Evolutionary conservation across 441 rosid species (phyloP).

Genomic region (Aleurites moluccanus): DNA sequence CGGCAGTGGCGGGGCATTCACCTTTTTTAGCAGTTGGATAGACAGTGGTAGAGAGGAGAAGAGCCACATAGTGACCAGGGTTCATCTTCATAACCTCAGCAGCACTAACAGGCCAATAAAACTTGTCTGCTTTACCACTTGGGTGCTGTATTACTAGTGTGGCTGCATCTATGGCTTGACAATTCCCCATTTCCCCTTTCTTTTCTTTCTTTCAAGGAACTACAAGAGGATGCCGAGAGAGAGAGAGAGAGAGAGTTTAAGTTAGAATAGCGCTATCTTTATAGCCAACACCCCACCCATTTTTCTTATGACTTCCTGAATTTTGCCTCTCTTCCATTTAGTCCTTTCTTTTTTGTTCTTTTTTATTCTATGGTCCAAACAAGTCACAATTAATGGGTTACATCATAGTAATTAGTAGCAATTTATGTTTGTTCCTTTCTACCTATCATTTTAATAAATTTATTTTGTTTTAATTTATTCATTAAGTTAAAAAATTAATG

Average conservation of each 20-base stretch:
- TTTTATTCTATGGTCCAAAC: conserved; percentile 9
- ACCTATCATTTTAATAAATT: no score
- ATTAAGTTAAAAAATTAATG: no score
- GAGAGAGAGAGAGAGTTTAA: conserved; percentile 12
- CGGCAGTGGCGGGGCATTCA: conserved; percentile 21
- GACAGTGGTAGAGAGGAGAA: conserved; percentile 77
- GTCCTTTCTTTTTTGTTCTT: not conserved
- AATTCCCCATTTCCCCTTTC: conserved; percentile 61
- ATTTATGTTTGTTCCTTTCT: no score
- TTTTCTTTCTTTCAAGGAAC: not conserved
- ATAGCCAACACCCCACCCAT: conserved; percentile 36
- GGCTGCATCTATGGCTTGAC: conserved; percentile 85
- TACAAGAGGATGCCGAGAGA: conserved; percentile 15
- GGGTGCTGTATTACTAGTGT: conserved; percentile 75
- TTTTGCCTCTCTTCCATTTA: not conserved
- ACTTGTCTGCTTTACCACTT: conserved; percentile 59
- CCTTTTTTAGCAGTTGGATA: conserved; percentile 35
- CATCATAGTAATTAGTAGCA: not conserved
- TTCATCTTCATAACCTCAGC: conserved; percentile 70
- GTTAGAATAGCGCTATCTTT: conserved; percentile 25
- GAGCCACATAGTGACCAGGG: conserved; percentile 91
- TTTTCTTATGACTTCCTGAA: not conserved
- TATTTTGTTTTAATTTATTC: no score
- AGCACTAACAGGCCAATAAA: conserved; percentile 61
- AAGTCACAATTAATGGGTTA: not conserved